phyloP scores from a whole-genome alignment of 2,329 filamentous ascomycete species.

The Dactylellina parvicollis region DNA sequence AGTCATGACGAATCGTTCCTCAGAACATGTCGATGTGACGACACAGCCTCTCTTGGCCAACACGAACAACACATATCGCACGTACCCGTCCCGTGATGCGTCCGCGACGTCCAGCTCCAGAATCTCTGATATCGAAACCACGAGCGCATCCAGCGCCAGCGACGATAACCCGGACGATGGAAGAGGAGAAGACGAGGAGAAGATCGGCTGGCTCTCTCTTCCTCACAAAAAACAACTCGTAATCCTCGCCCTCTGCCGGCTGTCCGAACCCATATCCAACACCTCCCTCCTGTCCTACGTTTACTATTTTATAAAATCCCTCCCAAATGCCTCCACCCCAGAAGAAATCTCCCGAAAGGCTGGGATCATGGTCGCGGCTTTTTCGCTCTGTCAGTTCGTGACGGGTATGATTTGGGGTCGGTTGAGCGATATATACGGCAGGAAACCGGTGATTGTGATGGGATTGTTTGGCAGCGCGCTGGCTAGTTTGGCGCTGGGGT shows the following conservation, averaged over 20 bases:
- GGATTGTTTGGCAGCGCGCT: constrained; percentile 76
- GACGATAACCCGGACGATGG: constrained; percentile 2
- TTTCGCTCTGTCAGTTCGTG: constrained; percentile 82
- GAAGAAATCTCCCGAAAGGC: constrained; percentile 75
- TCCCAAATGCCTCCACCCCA: constrained; percentile 69
- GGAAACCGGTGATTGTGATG: constrained; percentile 81
- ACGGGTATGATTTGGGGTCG: constrained; percentile 86
- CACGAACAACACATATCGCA: constrained; percentile 34
- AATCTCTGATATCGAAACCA: constrained; percentile 12
- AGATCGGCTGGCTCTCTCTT: constrained; percentile 75
- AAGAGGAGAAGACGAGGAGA: constrained; percentile 58
- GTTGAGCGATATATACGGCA: constrained; percentile 72
- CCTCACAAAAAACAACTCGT: constrained; percentile 80
- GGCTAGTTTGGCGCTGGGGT: constrained; percentile 75
- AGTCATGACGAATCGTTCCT: neutral
- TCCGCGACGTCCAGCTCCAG: constrained; percentile 18
- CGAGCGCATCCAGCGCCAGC: constrained; percentile 22
- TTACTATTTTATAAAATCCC: constrained; percentile 88
- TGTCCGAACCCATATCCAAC: constrained; percentile 84
- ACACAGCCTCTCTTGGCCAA: constrained; percentile 53
- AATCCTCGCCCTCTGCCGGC: constrained; percentile 78
- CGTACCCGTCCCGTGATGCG: neutral
- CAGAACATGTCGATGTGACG: neutral
- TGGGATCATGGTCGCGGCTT: constrained; percentile 79
- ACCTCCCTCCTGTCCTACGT: constrained; percentile 81